Percentiles rank a stretch among this genome's conserved stretches.
Evolutionary conservation across 805 yeast genomes (phyloP).

Genomic region (Metschnikowia kunwiensis): DNA sequence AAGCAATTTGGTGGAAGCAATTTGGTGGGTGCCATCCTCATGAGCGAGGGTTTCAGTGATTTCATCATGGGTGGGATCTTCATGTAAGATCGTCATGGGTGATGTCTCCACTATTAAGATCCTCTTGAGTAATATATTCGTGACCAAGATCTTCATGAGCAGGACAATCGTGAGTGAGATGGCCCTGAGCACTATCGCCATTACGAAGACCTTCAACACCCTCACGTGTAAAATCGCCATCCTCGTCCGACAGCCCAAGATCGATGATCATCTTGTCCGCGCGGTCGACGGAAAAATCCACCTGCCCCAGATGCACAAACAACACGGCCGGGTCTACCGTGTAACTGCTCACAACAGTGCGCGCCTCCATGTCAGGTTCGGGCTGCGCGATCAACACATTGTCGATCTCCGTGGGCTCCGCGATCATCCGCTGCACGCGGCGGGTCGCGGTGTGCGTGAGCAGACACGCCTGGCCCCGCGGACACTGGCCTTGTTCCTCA

Average conservation of each 20-base stretch:
- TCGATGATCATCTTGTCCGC: conserved; percentile 18
- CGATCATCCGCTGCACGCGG: conserved; percentile 27
- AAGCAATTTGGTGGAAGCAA: too few relatives aligned
- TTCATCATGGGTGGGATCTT: too few relatives aligned
- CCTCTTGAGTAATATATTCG: too few relatives aligned
- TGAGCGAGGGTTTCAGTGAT: too few relatives aligned
- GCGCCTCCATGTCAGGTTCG: conserved; percentile 16
- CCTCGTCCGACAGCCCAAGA: conserved; percentile 8
- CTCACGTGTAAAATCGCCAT: background rate
- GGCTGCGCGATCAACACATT: conserved; percentile 21
- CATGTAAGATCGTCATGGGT: too few relatives aligned
- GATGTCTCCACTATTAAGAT: too few relatives aligned
- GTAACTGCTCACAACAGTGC: conserved; percentile 28
- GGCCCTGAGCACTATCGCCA: too few relatives aligned
- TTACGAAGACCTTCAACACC: background rate
- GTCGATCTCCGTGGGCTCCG: conserved; percentile 17
- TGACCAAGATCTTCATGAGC: too few relatives aligned
- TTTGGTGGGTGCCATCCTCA: too few relatives aligned
- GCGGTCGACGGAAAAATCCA: conserved; percentile 9
- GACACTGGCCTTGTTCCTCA: conserved; percentile 58
- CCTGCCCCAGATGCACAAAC: conserved; percentile 14
- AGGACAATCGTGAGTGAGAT: too few relatives aligned
- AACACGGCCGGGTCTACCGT: conserved; percentile 31
- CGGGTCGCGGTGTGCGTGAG: conserved; percentile 44
- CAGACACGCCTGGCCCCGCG: conserved; percentile 49